Base-by-base conservation (phyloP, 2,329 filamentous ascomycete genomes). In the Rhexocercosporidium sp. region DNA sequence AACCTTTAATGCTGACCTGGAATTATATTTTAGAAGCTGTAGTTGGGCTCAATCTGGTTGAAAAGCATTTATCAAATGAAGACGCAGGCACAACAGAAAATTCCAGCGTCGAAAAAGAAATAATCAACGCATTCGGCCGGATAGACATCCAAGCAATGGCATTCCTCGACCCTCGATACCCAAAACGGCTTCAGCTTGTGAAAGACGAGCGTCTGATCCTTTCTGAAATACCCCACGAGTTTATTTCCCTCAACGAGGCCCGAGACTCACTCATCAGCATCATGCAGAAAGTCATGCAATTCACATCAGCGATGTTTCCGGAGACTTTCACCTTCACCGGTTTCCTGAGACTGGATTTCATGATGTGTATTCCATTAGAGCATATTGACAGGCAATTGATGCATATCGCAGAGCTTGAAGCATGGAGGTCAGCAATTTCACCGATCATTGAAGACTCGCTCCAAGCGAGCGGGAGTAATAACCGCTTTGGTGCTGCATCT, bases 1-100 rank as follows among this genome's bases (percentile, higher is more conserved):
- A n/a, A n/a, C n/a, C n/a, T n/a, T n/a, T n/a, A n/a, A n/a, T n/a
- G n/a, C n/a, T n/a, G n/a, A n/a, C n/a, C n/a, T n/a, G n/a, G n/a
- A n/a, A n/a, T n/a, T n/a, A n/a, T n/a, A n/a, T n/a, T n/a, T n/a
- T 31, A 53, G 49, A 89, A 72, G 87, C 88, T 47, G 86, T 88
- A 72, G 83, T 77, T 4, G 87, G 86, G 12, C 49, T 69, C 14
- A 51, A 65, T 22, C 31, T 69, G 18, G 31, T 69, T 3, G 44
- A 62, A 12, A 57, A 57, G 8, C 53, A 56, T 18, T 14, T 37
- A 54, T 20, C 14, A 7, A 18, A 53, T 27, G 29, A 16, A n/a
- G 11, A 6, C 3, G 7, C 20, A 46, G 6, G 16, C 11, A 37
- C 34, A 37, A 34, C 46, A 14, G 46, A 22, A 37, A 54, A 34